Base-by-base conservation (phyloP, 371 early-diverging fungal genomes). In the Apophysomyces ossiformis region DNA sequence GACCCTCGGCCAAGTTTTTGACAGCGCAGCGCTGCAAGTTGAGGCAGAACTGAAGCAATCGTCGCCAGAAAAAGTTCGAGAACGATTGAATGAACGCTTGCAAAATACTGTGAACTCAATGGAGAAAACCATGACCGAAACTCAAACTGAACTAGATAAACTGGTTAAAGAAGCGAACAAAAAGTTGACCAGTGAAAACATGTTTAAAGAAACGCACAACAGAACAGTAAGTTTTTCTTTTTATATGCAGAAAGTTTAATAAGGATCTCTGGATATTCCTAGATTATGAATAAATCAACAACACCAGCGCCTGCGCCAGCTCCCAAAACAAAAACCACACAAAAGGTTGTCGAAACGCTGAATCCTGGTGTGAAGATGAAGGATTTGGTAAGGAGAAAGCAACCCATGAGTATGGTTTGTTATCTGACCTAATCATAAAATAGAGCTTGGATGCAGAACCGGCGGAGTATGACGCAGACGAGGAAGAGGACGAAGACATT, bases 161-260 rank as follows among this genome's bases (percentile, higher is more conserved):
- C 76, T 90, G 54, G 78, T 87, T 60, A 82, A 72, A 56, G 91
- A 93, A 58, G 87, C 87, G 57, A 78, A 75, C 54, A 87, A 84
- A 70, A 93, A 93, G 65, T 57, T 95, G 38, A 91, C 93, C 2
- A 85, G 87, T 5, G 96, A 96, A 66, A 90, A 93, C 38, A 85
- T 96, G 65, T 82, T 85, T 26, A 84, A 87, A 16, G 89, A 86
- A 37, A 93, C 92, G 7, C 90, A 91, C 63, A 85, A 85, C 69
- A 89, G 89, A 61, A 93, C 93, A 15, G 90, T 90, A 77, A 69
- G 76, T 58, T 0, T 21, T 50, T 50, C 21, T 50, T 21, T 7
- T 21, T 21, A 9, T 13, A 41, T 41, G 18, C 8, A 60, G 3
- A 41, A 37, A 8, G 18, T 16, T 58, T 11, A 7, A 26, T 35